phyloP scores from a whole-genome alignment of 257 asterid genomes.

The Jacaranda copaia region DNA sequence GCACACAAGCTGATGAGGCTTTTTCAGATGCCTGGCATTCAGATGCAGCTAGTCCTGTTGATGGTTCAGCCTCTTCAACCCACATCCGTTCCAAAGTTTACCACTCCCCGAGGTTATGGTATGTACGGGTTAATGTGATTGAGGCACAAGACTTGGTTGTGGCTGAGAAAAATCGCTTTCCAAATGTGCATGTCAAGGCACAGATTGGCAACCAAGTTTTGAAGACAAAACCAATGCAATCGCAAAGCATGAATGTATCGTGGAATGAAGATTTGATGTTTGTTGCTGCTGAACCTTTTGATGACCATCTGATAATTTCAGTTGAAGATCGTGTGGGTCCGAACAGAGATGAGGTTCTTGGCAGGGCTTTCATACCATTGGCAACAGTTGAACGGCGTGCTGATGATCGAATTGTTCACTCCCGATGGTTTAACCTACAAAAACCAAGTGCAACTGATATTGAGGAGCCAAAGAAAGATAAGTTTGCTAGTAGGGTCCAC shows the following conservation, averaged over 20 bases:
- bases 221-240: slow-evolving; percentile 65
- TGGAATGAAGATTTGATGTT: slow-evolving; percentile 96
- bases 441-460: slow-evolving; percentile 50
- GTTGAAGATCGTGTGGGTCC: slow-evolving; percentile 82
- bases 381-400: slow-evolving; percentile 67
- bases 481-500: slow-evolving; percentile 77
- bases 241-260: slow-evolving; percentile 57
- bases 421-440: slow-evolving; percentile 77
- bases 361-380: slow-evolving; percentile 68
- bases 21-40: slow-evolving; percentile 95
- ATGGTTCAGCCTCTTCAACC: slow-evolving; percentile 54
- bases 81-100: slow-evolving; percentile 87
- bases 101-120: slow-evolving; percentile 89
- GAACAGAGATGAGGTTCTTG: slow-evolving; percentile 72
- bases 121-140: slow-evolving; percentile 77
- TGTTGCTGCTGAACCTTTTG: slow-evolving; percentile 95
- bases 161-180: slow-evolving; percentile 61
- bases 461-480: slow-evolving; percentile 71
- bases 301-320: slow-evolving; percentile 70
- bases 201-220: slow-evolving; percentile 79
- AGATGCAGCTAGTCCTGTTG: slow-evolving; percentile 62
- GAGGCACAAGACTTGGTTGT: slow-evolving; percentile 85
- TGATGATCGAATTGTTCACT: slow-evolving; percentile 67
- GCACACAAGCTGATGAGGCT: slow-evolving; percentile 99
- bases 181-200: slow-evolving; percentile 67